Conservation (phyloP, 202 grass and related monocot species). For the Eragrostis tef region DNA sequence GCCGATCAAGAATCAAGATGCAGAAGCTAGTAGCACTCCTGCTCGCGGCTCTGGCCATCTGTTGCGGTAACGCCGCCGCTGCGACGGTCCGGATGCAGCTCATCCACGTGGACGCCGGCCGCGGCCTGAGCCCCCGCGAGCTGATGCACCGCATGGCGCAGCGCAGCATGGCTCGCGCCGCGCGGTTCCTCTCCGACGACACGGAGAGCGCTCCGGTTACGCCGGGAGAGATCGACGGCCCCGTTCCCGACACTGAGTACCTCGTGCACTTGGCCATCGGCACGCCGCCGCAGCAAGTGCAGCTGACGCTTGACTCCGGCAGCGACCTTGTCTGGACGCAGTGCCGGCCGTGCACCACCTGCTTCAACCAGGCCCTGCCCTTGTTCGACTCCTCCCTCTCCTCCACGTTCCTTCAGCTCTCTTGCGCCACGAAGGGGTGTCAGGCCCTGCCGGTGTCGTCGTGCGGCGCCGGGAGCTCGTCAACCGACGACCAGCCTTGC, state of each 20-base stretch:
- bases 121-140: conserved; percentile 38
- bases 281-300: conserved; percentile 44
- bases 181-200: conserved; percentile 30
- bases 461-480: too few species aligned
- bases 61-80: not conserved
- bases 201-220: not conserved
- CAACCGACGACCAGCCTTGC: too few species aligned
- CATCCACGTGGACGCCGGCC: conserved; percentile 39
- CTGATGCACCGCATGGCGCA: conserved; percentile 45
- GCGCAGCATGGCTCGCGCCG: conserved; percentile 48
- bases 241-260: not conserved
- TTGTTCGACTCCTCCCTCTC: conserved; percentile 43
- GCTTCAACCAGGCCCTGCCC: conserved; percentile 45
- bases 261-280: too few species aligned
- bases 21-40: not conserved
- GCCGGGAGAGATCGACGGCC: not conserved
- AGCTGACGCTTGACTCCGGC: conserved; percentile 55
- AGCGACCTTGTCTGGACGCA: conserved; percentile 72
- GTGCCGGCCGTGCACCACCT: conserved; percentile 51
- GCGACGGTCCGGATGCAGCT: conserved; percentile 6
- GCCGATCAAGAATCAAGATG: not conserved
- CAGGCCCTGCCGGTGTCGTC: too few species aligned
- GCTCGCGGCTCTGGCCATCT: not conserved
- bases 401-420: conserved; percentile 19
- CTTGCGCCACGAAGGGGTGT: conserved; percentile 32